Base-by-base conservation (phyloP, 139 green algal species). In the Ulvella scutata region DNA sequence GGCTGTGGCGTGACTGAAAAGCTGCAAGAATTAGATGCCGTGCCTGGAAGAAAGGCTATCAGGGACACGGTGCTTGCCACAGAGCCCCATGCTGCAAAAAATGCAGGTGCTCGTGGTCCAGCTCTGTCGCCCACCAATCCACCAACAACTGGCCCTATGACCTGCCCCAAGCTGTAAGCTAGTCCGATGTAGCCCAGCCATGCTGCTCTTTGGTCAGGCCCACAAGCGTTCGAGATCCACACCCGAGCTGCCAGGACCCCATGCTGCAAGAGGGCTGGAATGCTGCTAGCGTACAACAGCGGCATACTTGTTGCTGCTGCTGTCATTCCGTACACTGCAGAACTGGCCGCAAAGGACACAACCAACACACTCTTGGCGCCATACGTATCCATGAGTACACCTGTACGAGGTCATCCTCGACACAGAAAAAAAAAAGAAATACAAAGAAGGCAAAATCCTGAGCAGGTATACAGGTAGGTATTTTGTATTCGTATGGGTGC, bases 161-260 rank as follows among this genome's bases (percentile, higher is more conserved):
- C 51, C 20, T 67, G 51, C 2, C 51, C 51, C 31, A 67, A n/a
- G 33, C n/a, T 36, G 51, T 67, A 67, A 13, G 51, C 51, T 6
- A 67, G 51, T n/a, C 51, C 76, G 72, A 77, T 76, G 36, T 81
- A 84, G 28, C 82, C 79, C 4, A 86, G 77, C 13, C 80, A 39
- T 2, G 43, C 29, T 0, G 82, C 82, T 1, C 82, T 74, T 23
- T 82, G 73, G 4, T 43, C 43, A 20, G 38, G 62, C 4, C 31
- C 28, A 0, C 67, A 80, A 10, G 72, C 38, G 28, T 77, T 75
- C 2, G 78, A 80, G 3, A 86, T 77, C 31, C 82, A 80, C 35
- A 80, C 78, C 2, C 82, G 79, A 1, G 79, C 79, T 0, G 82
- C 79, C 10, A 86, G 74, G 21, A 86, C 74, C 4, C 79, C 79